phyloP scores from a whole-genome alignment of 129 eudicot species.

The Flaveria robusta region DNA sequence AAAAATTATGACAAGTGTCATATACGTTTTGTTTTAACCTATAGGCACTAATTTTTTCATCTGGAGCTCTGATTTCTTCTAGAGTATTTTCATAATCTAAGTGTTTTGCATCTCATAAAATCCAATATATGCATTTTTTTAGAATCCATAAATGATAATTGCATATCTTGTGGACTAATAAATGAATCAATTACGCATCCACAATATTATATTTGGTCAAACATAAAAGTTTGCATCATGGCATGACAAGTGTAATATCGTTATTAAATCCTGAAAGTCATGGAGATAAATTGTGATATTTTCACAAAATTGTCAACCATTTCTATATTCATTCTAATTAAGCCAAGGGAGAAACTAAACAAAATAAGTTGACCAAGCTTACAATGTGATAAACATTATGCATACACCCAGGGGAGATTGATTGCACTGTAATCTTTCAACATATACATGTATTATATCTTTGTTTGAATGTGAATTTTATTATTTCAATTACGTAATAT shows the following conservation, averaged over 20 bases:
- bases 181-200: background rate
- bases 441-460: no score
- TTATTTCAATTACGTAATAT: no score
- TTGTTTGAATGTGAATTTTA: no score
- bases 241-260: slow-evolving; percentile 18
- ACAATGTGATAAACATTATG: background rate
- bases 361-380: slow-evolving; percentile 9
- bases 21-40: no score
- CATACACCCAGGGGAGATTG: no score
- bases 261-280: background rate
- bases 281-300: background rate
- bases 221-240: slow-evolving; percentile 1
- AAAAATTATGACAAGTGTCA: no score
- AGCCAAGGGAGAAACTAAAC: slow-evolving; percentile 1
- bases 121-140: no score
- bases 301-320: slow-evolving; percentile 18
- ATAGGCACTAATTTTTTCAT: no score
- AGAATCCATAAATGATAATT: background rate
- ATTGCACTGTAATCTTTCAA: no score
- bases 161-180: background rate
- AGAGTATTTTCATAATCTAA: no score
- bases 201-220: slow-evolving; percentile 17
- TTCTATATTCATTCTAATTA: background rate
- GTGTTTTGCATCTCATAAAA: no score
- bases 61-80: no score